Evolutionary conservation across 2,329 filamentous ascomycete species (phyloP), one percentile per base, ranked within the genome.

Genomic region (Xylaria digitata): DNA sequence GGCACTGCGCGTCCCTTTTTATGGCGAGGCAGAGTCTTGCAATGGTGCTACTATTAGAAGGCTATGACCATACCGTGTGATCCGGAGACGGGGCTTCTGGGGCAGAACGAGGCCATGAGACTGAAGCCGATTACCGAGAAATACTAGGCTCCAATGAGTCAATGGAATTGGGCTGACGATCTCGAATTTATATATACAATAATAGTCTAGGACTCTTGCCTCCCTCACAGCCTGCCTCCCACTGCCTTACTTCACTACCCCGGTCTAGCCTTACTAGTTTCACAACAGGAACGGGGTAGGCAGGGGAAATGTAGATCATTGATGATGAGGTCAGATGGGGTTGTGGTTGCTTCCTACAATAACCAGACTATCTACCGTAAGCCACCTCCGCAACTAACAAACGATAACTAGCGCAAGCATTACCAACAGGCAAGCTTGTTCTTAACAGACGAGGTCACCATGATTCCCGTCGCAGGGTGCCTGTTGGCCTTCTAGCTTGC

Each of bases 11-110:
- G 15, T 59, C 15, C 19, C 32, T 43, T 61, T 65, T 66, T 59
- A 69, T 61, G 34, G 19, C 6, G 50, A 64, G 49, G 53, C 42
- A 40, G 21, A 56, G 45, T 55, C 19, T 57, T 23, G 60, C 59
- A 49, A 63, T 21, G 23, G 17, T 30, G 48, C 34, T 63, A 19
- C 17, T 45, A 42, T 30, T 45, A 49, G 15, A 55, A 40, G 64
- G 58, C 49, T 50, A 61, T 72, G 71, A 73, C 68, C 21, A 9
- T 43, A 52, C 32, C 72, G 70, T 63, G 70, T 72, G 72, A 72
- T 68, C 23, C 53, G 21, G 45, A 42, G 60, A 57, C 55, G 34
- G 52, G 59, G 26, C n/a, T 26, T 37, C 49, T 42, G n/a, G n/a
- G 46, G 58, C 15, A 23, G 32, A 43, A 55, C 26, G 43, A 37